Base-by-base conservation (phyloP, 176 grass and related monocot genomes). In the Hsuehochloa calcarea region DNA sequence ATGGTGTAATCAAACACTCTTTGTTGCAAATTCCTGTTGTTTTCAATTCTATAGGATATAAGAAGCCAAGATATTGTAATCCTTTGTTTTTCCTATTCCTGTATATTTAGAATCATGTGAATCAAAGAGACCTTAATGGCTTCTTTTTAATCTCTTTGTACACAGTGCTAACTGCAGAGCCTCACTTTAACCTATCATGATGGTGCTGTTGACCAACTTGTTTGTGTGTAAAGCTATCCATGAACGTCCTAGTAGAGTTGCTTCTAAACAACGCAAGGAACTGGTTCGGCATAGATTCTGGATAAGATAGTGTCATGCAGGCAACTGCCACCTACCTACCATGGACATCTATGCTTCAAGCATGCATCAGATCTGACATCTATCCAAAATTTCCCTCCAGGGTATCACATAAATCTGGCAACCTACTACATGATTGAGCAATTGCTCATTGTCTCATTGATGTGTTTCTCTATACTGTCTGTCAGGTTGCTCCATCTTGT, bases 241-340 rank as follows among this genome's bases (percentile, higher is more conserved):
- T 44, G 40, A 26, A 80, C 14, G 27, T 12, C 37, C 14, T 50
- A 40, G 69, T 80, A n/a, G 29, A 26, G 15, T 77, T 45, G 43
- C 71, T 85, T 85, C 39, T 45, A 74, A 59, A 80, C 9, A 58
- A 16, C 27, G 75, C 58, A 84, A 67, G 11, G 22, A 68, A 26
- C 40, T 39, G 59, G 29, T 81, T 81, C 64, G 52, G 8, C 71
- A 70, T 64, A 77, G 44, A 55, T 77, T 86, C 71, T 63, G 72
- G 83, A 86, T 86, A 85, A 82, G 52, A 81, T 76, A 70, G 62
- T 62, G 25, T 12, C 25, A 85, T 45, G 77, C 31, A 70, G 51
- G 26, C 69, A 74, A 59, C 58, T 15, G 75, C 60, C 38, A 78
- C 75, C 75, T 4, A 26, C 68, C 49, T 34, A 67, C 68, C 46